These are phyloP conservation scores for Globisporangium abappressorium DNA, from an alignment of 352 stramenopile genomes.

Conservation along the genomic window DNA sequence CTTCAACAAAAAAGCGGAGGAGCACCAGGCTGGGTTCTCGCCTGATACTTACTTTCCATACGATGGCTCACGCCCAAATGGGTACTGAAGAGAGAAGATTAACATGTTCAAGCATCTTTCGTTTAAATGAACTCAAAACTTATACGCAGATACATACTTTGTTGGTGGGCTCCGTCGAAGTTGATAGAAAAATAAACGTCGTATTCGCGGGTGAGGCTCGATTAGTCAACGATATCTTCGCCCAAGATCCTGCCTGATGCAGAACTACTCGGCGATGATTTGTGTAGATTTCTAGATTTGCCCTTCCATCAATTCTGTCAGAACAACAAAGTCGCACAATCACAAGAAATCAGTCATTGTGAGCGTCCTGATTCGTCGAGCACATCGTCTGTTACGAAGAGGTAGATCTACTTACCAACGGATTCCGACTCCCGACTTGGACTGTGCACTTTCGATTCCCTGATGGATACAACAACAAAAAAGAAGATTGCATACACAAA, in stretches of 20 bases:
- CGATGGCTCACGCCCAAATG: conserved; percentile 46
- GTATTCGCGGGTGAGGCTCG: background rate
- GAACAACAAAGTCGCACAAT: conserved; percentile 16
- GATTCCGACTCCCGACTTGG: conserved; percentile 37
- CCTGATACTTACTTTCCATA: conserved; percentile 36
- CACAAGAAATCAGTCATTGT: background rate
- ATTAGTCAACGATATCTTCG: background rate
- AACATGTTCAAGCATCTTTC: background rate
- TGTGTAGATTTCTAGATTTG: conserved; percentile 36
- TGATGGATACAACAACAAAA: conserved; percentile 18
- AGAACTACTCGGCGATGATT: background rate
- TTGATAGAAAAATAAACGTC: background rate
- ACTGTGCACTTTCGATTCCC: conserved; percentile 26
- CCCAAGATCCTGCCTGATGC: background rate
- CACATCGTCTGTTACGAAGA: background rate
- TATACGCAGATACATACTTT: conserved; percentile 3
- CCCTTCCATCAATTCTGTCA: conserved; percentile 57
- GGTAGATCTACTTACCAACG: conserved; percentile 23
- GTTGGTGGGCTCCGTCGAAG: background rate
- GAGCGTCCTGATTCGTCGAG: background rate
- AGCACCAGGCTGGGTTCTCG: conserved; percentile 17
- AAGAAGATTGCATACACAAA: background rate
- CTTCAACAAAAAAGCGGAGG: conserved; percentile 25
- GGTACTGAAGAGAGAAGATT: conserved; percentile 7
- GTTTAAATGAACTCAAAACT: conserved; percentile 8